Percentiles rank a stretch among this genome's conserved stretches.
These are phyloP conservation scores for Oldenlandia corymbosa DNA, from an alignment of 257 asterid genomes.

Conservation along the genomic window DNA sequence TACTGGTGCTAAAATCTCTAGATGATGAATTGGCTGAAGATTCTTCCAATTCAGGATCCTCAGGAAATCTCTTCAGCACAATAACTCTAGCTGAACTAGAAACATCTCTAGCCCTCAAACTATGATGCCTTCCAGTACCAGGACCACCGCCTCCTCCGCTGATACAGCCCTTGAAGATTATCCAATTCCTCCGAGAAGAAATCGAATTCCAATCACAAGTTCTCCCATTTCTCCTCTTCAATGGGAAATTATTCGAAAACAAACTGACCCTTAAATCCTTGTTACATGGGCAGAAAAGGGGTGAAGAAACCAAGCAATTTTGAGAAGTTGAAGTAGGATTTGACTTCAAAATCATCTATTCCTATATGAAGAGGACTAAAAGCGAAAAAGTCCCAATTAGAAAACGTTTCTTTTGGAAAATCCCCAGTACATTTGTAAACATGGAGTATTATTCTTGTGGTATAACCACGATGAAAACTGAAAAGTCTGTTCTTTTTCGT, in stretches of 20 bases:
- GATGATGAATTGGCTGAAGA: conserved; percentile 27
- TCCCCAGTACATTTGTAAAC: conserved; percentile 2
- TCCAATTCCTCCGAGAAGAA: conserved; percentile 22
- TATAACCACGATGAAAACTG: neutral
- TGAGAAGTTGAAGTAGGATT: conserved; percentile 25
- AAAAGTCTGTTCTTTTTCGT: neutral
- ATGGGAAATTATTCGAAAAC: conserved; percentile 22
- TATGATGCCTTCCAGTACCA: conserved; percentile 35
- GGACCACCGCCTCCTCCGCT: conserved; percentile 36
- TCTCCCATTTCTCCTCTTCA: conserved; percentile 9
- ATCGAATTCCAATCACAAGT: conserved; percentile 7
- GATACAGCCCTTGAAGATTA: conserved; percentile 34
- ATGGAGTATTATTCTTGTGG: conserved; percentile 10
- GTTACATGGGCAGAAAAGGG: conserved; percentile 26
- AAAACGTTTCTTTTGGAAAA: neutral
- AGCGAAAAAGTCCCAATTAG: conserved; percentile 12
- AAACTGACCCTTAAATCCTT: conserved; percentile 8
- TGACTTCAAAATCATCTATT: conserved; percentile 59
- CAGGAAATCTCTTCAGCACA: conserved; percentile 54
- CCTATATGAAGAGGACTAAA: conserved; percentile 7
- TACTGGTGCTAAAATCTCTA: conserved; percentile 13
- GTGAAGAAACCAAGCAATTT: conserved; percentile 21
- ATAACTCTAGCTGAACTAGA: conserved; percentile 38
- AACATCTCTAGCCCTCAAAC: conserved; percentile 21
- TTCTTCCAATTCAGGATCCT: conserved; percentile 23